Evolutionary conservation across 805 yeast species (phyloP).

Genomic region (Aciculoconidium aculeatum): DNA sequence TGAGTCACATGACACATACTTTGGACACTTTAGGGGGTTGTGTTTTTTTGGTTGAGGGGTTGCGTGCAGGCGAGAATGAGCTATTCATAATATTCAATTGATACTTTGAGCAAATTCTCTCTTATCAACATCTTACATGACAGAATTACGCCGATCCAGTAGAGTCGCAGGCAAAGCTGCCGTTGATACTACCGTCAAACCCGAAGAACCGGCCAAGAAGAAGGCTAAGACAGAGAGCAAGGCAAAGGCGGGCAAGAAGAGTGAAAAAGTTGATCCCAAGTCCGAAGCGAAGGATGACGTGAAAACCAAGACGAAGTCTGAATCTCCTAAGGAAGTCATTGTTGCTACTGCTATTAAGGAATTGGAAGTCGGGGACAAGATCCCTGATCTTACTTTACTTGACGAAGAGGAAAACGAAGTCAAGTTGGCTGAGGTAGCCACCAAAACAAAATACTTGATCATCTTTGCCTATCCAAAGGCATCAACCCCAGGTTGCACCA

Average conservation of each 20-base stretch:
- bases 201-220: constrained; percentile 5
- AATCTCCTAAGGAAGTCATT: neutral
- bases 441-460: constrained; percentile 28
- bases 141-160: constrained; percentile 35
- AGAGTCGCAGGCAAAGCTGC: constrained; percentile 17
- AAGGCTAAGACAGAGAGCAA: constrained; percentile 9
- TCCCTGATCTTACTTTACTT: constrained; percentile 58
- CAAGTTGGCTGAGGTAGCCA: constrained; percentile 24
- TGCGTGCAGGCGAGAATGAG: too few relatives aligned
- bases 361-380: constrained; percentile 50
- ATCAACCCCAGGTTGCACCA: constrained; percentile 93
- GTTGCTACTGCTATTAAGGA: constrained; percentile 11
- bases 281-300: constrained; percentile 4
- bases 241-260: constrained; percentile 10
- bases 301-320: neutral
- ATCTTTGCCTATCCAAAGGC: constrained; percentile 82
- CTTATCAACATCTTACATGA: constrained; percentile 19
- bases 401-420: constrained; percentile 67
- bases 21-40: too few relatives aligned
- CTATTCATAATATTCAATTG: too few relatives aligned
- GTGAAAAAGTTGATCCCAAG: constrained; percentile 6
- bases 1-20: too few relatives aligned
- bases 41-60: too few relatives aligned
- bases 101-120: too few relatives aligned
- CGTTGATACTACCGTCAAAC: constrained; percentile 9